Evolutionary conservation across 306 rosid species (phyloP).

Genomic region (Cicer pinnatifidum): DNA sequence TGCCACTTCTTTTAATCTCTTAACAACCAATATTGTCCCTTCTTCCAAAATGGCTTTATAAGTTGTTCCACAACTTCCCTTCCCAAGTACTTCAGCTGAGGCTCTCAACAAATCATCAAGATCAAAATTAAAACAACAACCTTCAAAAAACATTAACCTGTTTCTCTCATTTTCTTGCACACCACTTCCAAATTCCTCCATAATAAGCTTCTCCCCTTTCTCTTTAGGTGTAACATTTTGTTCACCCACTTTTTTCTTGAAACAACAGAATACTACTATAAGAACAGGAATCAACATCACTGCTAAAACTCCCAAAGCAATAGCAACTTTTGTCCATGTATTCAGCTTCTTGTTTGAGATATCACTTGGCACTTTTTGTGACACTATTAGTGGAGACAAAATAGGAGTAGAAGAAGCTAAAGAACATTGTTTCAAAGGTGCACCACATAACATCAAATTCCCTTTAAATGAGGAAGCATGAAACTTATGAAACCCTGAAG

Average conservation of each 20-base stretch:
- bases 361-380: constrained; percentile 44
- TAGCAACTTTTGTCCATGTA: constrained; percentile 57
- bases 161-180: constrained; percentile 81
- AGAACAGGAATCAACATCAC: constrained; percentile 52
- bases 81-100: constrained; percentile 84
- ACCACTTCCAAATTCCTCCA: constrained; percentile 75
- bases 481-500: constrained; percentile 60
- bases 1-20: constrained; percentile 70
- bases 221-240: constrained; percentile 47
- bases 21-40: constrained; percentile 70
- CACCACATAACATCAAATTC: constrained; percentile 71
- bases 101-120: constrained; percentile 84
- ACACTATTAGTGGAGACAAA: constrained; percentile 44
- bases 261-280: constrained; percentile 52
- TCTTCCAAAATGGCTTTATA: constrained; percentile 83
- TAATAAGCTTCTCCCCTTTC: constrained; percentile 62
- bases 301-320: constrained; percentile 50
- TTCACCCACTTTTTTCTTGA: constrained; percentile 55
- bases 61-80: constrained; percentile 83
- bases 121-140: constrained; percentile 66
- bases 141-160: constrained; percentile 65
- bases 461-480: constrained; percentile 70
- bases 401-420: constrained; percentile 44
- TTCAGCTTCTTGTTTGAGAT: constrained; percentile 55
- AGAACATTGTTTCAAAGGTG: constrained; percentile 65